These are phyloP conservation scores for Globisporangium cylindrosporum DNA, from an alignment of 352 stramenopile species.

Conservation along the genomic window DNA sequence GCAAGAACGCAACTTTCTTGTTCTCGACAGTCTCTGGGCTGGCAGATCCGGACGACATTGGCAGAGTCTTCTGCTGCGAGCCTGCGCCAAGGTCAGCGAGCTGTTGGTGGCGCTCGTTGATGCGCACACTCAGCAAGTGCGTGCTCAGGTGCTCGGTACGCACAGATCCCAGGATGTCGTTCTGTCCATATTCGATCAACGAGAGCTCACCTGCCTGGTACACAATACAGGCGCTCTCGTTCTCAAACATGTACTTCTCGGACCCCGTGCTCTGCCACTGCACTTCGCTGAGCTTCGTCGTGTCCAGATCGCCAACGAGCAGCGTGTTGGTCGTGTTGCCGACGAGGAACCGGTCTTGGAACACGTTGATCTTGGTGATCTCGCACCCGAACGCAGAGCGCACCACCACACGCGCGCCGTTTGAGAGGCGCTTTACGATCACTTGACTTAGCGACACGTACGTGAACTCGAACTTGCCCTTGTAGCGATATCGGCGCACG, in stretches of 20 bases:
- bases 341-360: slow-evolving; percentile 89
- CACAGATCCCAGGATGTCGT: slow-evolving; percentile 90
- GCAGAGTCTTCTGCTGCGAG: slow-evolving; percentile 25
- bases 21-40: slow-evolving; percentile 55
- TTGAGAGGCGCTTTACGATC: slow-evolving; percentile 91
- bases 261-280: slow-evolving; percentile 84
- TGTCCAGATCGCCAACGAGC: slow-evolving; percentile 90
- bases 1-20: slow-evolving; percentile 93
- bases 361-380: slow-evolving; percentile 95
- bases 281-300: slow-evolving; percentile 90
- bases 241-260: slow-evolving; percentile 96
- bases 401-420: slow-evolving; percentile 83
- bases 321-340: slow-evolving; percentile 92
- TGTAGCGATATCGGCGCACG: slow-evolving; percentile 90
- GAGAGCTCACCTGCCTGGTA: slow-evolving; percentile 91
- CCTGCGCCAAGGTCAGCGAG: slow-evolving; percentile 25
- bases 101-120: slow-evolving; percentile 81
- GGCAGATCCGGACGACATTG: slow-evolving; percentile 4
- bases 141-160: slow-evolving; percentile 89
- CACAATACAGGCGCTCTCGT: slow-evolving; percentile 88
- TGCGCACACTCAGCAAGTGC: slow-evolving; percentile 91
- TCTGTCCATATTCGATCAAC: slow-evolving; percentile 93
- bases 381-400: slow-evolving; percentile 90
- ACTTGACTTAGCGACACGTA: slow-evolving; percentile 93
- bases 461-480: slow-evolving; percentile 95